These are phyloP conservation scores for Rhamnella rubrinervis DNA, from an alignment of 331 rosid species.

Conservation along the genomic window DNA sequence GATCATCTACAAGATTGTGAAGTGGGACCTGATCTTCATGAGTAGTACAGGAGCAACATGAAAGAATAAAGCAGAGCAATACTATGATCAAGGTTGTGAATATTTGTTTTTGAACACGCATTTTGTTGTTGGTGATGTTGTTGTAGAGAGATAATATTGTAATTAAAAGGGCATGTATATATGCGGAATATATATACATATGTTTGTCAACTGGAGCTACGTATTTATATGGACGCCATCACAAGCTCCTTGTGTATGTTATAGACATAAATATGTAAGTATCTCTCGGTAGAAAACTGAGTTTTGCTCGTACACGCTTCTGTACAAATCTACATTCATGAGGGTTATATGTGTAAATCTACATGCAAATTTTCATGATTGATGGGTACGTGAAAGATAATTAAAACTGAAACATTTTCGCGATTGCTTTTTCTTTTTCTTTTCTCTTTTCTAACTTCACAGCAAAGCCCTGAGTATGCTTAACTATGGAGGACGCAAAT, in stretches of 20 bases:
- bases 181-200: background rate
- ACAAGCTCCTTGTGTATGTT: no score
- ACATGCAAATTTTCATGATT: background rate
- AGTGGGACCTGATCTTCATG: constrained; percentile 39
- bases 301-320: constrained; percentile 16
- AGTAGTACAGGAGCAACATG: constrained; percentile 22
- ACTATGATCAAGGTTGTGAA: constrained; percentile 26
- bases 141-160: background rate
- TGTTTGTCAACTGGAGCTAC: no score
- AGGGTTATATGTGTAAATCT: background rate
- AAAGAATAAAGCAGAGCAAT: constrained; percentile 23
- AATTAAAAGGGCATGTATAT: constrained; percentile 1
- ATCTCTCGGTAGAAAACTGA: background rate
- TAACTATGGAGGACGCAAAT: no score
- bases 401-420: background rate
- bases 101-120: constrained; percentile 32
- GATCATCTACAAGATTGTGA: background rate
- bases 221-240: no score
- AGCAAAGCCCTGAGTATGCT: no score
- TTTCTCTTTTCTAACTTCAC: no score
- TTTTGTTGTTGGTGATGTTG: constrained; percentile 14
- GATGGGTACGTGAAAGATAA: background rate
- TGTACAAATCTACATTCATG: background rate
- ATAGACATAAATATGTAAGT: background rate
- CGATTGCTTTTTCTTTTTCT: background rate